These are phyloP conservation scores for Microglena sp. DNA, from an alignment of 139 green algal genomes.

Conservation along the genomic window DNA sequence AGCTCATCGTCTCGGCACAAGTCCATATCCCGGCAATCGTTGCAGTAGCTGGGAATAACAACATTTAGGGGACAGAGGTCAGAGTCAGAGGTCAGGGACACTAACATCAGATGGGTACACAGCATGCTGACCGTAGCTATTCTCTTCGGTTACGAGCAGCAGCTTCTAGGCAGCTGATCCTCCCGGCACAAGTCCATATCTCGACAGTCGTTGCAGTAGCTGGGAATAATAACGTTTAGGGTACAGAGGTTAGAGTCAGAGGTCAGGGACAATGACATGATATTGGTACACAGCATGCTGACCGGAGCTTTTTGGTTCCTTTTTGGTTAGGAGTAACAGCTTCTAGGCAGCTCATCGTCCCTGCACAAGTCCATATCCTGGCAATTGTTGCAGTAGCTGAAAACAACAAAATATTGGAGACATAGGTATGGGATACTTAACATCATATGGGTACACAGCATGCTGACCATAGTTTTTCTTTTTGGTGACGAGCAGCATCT, in stretches of 20 bases:
- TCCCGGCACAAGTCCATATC: constrained; percentile 90
- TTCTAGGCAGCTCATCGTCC: constrained; percentile 49
- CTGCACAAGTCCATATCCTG: constrained; percentile 85
- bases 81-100: not conserved
- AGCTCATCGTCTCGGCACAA: constrained; percentile 71
- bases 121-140: not conserved
- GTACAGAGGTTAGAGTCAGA: too few species aligned
- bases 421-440: too few species aligned
- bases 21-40: constrained; percentile 85
- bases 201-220: constrained; percentile 76
- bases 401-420: too few species aligned
- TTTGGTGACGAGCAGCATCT: not conserved
- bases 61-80: too few species aligned
- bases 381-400: constrained; percentile 78
- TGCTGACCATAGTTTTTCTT: not conserved
- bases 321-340: not conserved
- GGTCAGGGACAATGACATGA: not conserved
- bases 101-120: not conserved
- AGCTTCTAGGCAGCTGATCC: constrained; percentile 34
- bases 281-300: not conserved
- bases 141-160: not conserved
- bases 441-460: not conserved
- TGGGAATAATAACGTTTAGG: too few species aligned
- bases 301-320: not conserved
- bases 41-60: constrained; percentile 68